Evolutionary conservation across 169 alveolate species (phyloP), one percentile per base, ranked within the genome.

Genomic region (Eimeria necatrix): DNA sequence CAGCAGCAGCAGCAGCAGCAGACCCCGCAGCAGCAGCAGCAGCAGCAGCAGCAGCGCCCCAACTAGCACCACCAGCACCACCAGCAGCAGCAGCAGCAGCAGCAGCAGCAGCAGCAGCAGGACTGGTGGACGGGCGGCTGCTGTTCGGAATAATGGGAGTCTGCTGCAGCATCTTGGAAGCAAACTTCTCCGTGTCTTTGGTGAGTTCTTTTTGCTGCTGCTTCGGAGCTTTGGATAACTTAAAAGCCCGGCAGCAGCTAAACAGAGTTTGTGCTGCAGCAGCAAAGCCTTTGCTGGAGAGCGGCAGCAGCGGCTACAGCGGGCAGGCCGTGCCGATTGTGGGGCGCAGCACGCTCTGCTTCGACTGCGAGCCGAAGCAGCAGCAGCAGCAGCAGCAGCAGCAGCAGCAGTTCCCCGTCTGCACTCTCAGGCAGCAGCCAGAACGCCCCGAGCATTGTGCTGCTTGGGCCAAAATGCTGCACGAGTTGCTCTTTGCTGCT

Each of bases 341-440:
- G 53, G 97, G 97, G 83, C 96, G 97, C 41, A 71, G 96, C 49
- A 97, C 99, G 76, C 97, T 97, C 8, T 98, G 99, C 95, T 98
- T 98, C 94, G 99, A 98, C 76, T 98, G 99, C 91, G 94, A 76
- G 49, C 98, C 97, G 5, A 80, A 93, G 60, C 78, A 84, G n/a
- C 97, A 97, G 96, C 94, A 95, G 53, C 24, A 91, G 60, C 76
- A 95, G 53, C 24, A 91, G 60, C 76, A 32, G 41, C 41, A 32
- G 41, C 41, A 32, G 41, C 41, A 32, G 41, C 41, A 32, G 3
- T 98, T 96, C 86, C 99, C 99, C 7, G 98, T 98, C 20, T 98
- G 99, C 88, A 98, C 99, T 14, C 98, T 98, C 51, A 97, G 99
- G 76, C 96, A 98, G 41, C 96, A 95, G 32, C 99, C 99, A 16